Base-by-base conservation (phyloP, 352 stramenopile species). In the Phytophthora meadii region DNA sequence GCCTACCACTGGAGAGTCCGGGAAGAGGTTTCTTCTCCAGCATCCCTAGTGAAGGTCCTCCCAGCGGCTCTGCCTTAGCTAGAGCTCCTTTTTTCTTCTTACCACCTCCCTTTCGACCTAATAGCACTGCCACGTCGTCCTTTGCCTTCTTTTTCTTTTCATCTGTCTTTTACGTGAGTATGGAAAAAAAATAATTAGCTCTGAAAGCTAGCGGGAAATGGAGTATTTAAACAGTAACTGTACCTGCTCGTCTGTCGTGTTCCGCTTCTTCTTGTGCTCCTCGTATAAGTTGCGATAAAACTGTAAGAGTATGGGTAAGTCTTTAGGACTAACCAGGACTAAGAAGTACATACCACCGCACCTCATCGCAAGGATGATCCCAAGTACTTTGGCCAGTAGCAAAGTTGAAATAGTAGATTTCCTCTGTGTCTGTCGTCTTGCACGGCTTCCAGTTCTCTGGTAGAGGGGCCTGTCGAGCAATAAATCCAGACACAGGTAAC, bases 371-470 rank as follows among this genome's bases (percentile, higher is more conserved):
- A 1, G 94, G 94, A 61, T 98, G 94, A 60, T 98, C 94, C 94
- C 94, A 98, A 34, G 92, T 98, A 69, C 84, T 97, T 72, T 98
- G 89, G 4, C 94, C 94, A 8, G 76, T 81, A 12, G 85, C 77
- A 68, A 98, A 98, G 73, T 98, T 98, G 72, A 98, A 98, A 73
- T 98, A 98, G 72, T 98, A 98, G 60, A 98, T 97, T 70, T 98
- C 95, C 32, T 97, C 90, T 54, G 95, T 98, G 73, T 98, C 91
- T 12, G 88, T 97, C 22, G 92, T 98, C 75, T 98, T 98, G 75
- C 94, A 98, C 11, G 94, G 93, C 74, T 98, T 98, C 95, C 95
- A 98, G 70, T 98, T 94, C 57, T 97, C 83, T 34, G 93, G 95
- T 10, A 98, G 74, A 27, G 95, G 94, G 14, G 95, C 93, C 68